A percentile compares a stretch with the other conserved stretches of the same genome.
Evolutionary conservation across 2,329 filamentous ascomycete species (phyloP).

Genomic region (Pseudogymnoascus sp.): DNA sequence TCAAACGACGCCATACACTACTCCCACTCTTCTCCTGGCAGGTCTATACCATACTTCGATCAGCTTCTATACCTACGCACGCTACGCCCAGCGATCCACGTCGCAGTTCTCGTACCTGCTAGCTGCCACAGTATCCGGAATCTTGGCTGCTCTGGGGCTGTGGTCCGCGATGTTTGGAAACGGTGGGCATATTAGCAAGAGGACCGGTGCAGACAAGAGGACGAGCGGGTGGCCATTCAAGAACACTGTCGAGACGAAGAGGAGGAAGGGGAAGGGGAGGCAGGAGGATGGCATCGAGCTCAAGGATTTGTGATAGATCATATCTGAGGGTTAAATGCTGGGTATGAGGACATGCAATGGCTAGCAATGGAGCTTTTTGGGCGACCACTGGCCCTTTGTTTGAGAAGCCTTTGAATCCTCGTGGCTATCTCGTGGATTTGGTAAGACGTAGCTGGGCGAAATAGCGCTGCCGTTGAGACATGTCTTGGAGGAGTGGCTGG

Average conservation of each 20-base stretch:
- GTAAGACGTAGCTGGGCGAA: not conserved
- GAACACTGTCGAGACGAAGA: conserved; percentile 41
- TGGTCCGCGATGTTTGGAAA: conserved; percentile 46
- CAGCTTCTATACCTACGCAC: conserved; percentile 51
- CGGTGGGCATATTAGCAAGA: conserved; percentile 49
- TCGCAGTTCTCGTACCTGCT: conserved; percentile 43
- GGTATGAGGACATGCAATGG: not conserved
- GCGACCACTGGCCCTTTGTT: not conserved
- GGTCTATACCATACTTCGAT: conserved; percentile 47
- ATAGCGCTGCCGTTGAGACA: not conserved
- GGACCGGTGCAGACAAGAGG: conserved; percentile 58
- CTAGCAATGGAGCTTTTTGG: not conserved
- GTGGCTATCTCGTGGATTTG: not conserved
- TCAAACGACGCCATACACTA: conserved; percentile 44
- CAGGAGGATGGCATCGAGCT: not conserved
- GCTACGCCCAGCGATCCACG: conserved; percentile 38
- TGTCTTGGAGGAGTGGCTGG: not conserved
- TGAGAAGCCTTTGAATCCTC: not conserved
- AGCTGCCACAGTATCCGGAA: conserved; percentile 41
- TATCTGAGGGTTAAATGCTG: not conserved
- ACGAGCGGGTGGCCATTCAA: conserved; percentile 57
- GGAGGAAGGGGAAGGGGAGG: conserved; percentile 10
- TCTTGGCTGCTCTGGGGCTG: conserved; percentile 45
- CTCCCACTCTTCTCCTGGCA: conserved; percentile 50
- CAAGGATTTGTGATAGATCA: conserved; percentile 1